Percentiles rank a stretch among this genome's conserved stretches.
phyloP scores from a whole-genome alignment of 2,329 filamentous ascomycete genomes.

The Alternaria sp. region DNA sequence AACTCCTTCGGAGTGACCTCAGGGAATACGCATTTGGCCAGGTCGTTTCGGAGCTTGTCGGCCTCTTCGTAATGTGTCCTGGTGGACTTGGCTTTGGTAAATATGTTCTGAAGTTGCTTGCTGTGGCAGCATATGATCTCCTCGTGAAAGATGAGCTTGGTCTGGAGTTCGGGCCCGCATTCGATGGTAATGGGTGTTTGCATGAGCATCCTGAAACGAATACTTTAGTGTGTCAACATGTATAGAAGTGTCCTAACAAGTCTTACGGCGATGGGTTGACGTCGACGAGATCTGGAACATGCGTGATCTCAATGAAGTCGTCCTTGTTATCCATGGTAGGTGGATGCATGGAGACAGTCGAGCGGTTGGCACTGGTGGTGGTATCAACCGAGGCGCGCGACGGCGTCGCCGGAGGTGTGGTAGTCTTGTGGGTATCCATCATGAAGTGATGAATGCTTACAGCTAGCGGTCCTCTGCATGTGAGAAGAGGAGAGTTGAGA shows the following conservation, averaged over 20 bases:
- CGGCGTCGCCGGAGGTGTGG: background rate
- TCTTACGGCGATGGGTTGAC: background rate
- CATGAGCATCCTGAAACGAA: slow-evolving; percentile 5
- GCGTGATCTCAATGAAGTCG: background rate
- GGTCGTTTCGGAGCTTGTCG: background rate
- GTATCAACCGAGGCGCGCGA: background rate
- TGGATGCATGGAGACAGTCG: background rate
- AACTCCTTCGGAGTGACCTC: slow-evolving; percentile 1
- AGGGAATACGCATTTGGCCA: background rate
- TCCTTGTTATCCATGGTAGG: background rate
- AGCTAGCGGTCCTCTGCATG: background rate
- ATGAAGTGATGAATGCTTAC: background rate
- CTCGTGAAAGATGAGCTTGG: slow-evolving; percentile 14
- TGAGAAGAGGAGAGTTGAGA: background rate
- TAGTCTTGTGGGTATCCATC: background rate
- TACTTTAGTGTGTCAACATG: background rate
- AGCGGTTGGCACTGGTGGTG: background rate
- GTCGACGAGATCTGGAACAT: background rate
- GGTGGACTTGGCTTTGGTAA: no score
- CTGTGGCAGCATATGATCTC: slow-evolving; percentile 22
- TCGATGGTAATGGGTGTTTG: slow-evolving; percentile 19
- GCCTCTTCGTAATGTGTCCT: background rate
- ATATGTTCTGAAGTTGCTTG: no score
- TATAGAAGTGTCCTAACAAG: no score
- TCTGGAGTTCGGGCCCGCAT: slow-evolving; percentile 14